Percentiles rank a stretch among this genome's conserved stretches.
Conservation (phyloP, 2,329 filamentous ascomycete species). For the Zarea fungicola region DNA sequence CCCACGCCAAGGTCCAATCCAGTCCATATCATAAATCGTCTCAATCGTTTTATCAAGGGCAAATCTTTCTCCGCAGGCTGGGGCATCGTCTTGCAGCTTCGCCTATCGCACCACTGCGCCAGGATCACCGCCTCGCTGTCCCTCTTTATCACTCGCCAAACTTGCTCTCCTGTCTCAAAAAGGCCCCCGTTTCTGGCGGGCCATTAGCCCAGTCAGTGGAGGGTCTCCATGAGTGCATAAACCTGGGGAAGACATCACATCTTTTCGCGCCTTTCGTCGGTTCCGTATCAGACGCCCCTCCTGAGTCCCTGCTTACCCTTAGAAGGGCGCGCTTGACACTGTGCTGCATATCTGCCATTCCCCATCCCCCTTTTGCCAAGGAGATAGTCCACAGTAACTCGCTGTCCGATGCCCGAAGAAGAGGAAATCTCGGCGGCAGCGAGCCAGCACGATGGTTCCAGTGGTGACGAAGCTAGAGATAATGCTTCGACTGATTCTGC, state of each 20-base stretch:
- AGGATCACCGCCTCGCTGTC: neutral
- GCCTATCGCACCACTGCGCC: neutral
- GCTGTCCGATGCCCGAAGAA: constrained; percentile 14
- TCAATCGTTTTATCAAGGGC: too few species aligned
- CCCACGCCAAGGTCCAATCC: neutral
- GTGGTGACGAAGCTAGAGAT: constrained; percentile 32
- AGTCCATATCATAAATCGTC: too few species aligned
- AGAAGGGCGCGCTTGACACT: constrained; percentile 10
- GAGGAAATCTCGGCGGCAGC: neutral
- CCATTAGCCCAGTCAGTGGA: constrained; percentile 1
- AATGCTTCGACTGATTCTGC: constrained; percentile 22
- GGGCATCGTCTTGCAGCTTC: neutral
- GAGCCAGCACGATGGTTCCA: constrained; percentile 25
- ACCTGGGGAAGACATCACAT: neutral
- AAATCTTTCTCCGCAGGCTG: neutral
- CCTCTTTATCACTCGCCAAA: neutral
- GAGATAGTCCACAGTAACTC: constrained; percentile 14
- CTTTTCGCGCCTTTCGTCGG: too few species aligned
- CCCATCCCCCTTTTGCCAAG: neutral
- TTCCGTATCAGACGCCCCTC: neutral
- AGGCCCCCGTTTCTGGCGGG: constrained; percentile 10
- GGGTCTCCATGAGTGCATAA: constrained; percentile 7
- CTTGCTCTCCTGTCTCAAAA: neutral
- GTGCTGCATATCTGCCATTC: too few species aligned
- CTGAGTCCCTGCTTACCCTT: too few species aligned